Evolutionary conservation across 805 yeast species (phyloP), one percentile per base, ranked within the genome.

Genomic region (Kockiozyma suomiensis): DNA sequence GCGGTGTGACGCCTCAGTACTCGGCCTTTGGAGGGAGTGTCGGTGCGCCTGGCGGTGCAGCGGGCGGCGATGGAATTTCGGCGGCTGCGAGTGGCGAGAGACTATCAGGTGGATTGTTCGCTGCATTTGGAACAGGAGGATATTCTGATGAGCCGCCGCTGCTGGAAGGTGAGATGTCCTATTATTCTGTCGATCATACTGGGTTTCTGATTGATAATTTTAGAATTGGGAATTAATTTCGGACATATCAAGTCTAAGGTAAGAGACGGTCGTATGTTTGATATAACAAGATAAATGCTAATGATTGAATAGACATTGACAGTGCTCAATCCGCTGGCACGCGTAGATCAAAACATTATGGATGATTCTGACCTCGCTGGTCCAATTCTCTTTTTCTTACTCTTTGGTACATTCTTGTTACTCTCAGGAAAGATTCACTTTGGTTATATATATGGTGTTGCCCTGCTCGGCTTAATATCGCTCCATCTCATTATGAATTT

Each of bases 371-470:
- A 94, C 72, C 79, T 94, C 67, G 97, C 98, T 0, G 99, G 99
- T 0, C 99, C 99, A 1, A 79, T 94, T 33, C 76, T 94, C 42
- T 94, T 93, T 73, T 93, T 93, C 70, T 77, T 94, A 54, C 74
- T 90, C 58, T 93, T 93, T 71, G 99, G 97, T 21, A 81, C 91
- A 0, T 84, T 87, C 61, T 77, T 94, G 55, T 76, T 93, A 52
- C 78, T 92, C 46, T 72, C 96, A 0, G 98, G 99, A 4, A 94
- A 93, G 73, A 88, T 93, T 15, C 98, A 94, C 73, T 94, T 94
- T 72, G 98, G 98, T 1, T 94, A 94, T 73, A 88, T 94, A 51
- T 94, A 94, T 70, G 98, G 99, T 41, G 96, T 94, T 43, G 98
- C 97, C 0, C 75, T 94, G 45, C 85, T 93, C 68, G 99, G 99